Evolutionary conservation across 1,284 basidiomycete genomes (phyloP).

Genomic region (Sporisorium reilianum): DNA sequence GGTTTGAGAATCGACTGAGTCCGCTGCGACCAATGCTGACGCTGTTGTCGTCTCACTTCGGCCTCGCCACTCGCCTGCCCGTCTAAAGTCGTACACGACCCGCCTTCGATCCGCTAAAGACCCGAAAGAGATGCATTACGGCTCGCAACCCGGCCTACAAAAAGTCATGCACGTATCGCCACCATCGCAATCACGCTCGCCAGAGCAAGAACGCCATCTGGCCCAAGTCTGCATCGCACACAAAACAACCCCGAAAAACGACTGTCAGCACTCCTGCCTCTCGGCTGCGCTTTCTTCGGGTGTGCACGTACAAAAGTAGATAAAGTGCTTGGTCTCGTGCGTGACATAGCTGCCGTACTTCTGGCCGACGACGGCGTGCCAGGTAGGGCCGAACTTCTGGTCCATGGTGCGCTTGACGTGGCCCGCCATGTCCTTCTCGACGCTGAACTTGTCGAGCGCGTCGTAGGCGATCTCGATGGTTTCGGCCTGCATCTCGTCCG

Average conservation of each 20-base stretch:
- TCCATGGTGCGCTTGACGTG: constrained; percentile 98
- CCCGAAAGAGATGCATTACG: constrained; percentile 11
- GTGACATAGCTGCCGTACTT: constrained; percentile 93
- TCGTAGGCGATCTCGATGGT: constrained; percentile 86
- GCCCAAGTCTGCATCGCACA: constrained; percentile 56
- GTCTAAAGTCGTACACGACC: too few relatives aligned
- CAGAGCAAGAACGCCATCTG: constrained; percentile 67
- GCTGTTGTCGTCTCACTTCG: too few relatives aligned
- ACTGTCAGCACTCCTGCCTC: too few relatives aligned
- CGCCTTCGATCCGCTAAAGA: too few relatives aligned
- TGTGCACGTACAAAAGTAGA: constrained; percentile 69
- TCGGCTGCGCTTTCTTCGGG: too few relatives aligned
- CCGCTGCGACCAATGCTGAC: too few relatives aligned
- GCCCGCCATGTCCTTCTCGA: constrained; percentile 96
- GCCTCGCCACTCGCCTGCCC: too few relatives aligned
- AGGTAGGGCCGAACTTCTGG: constrained; percentile 87
- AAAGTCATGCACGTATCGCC: too few relatives aligned
- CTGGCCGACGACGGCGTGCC: constrained; percentile 98
- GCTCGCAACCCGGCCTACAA: too few relatives aligned
- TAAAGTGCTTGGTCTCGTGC: constrained; percentile 73
- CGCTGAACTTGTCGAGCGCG: constrained; percentile 88
- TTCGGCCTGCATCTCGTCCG: constrained; percentile 93
- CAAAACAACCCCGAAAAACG: background rate
- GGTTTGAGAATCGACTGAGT: too few relatives aligned
- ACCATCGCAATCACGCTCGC: constrained; percentile 52